Evolutionary conservation across 2,329 filamentous ascomycete species (phyloP).

Genomic region (Botrytis aclada): DNA sequence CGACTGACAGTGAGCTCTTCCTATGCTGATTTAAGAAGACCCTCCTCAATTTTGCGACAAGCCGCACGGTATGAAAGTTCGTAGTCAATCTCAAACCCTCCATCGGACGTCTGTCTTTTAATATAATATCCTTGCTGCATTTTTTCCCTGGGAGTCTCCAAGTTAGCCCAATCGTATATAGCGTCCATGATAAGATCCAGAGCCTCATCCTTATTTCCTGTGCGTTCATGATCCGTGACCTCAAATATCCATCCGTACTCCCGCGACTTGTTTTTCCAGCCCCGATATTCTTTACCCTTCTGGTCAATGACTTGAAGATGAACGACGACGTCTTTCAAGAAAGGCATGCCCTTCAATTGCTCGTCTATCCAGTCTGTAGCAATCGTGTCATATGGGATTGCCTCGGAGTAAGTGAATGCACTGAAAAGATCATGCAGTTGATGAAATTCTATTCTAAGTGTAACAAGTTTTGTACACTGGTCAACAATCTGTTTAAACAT

Average conservation of each 20-base stretch:
- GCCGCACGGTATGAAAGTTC: neutral
- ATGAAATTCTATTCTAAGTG: neutral
- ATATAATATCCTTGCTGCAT: neutral
- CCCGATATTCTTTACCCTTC: neutral
- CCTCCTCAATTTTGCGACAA: neutral
- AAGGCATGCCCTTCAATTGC: neutral
- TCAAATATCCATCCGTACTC: neutral
- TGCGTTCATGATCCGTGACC: neutral
- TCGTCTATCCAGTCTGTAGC: neutral
- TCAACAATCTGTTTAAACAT: neutral
- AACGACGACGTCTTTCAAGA: neutral
- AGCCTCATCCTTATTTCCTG: neutral
- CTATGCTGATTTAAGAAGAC: neutral
- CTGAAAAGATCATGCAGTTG: neutral
- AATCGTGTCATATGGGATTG: fast-evolving
- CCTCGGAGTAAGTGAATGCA: fast-evolving
- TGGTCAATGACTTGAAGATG: too few relatives aligned
- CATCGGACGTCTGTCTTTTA: neutral
- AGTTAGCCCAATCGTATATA: neutral
- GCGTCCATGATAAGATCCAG: fast-evolving
- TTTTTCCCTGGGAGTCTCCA: fast-evolving
- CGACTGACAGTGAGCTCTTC: neutral
- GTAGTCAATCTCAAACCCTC: neutral
- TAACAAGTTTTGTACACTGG: neutral
- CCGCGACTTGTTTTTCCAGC: neutral